These are phyloP conservation scores for Phytophthora kernoviae DNA, from an alignment of 352 stramenopile genomes.

Conservation along the genomic window DNA sequence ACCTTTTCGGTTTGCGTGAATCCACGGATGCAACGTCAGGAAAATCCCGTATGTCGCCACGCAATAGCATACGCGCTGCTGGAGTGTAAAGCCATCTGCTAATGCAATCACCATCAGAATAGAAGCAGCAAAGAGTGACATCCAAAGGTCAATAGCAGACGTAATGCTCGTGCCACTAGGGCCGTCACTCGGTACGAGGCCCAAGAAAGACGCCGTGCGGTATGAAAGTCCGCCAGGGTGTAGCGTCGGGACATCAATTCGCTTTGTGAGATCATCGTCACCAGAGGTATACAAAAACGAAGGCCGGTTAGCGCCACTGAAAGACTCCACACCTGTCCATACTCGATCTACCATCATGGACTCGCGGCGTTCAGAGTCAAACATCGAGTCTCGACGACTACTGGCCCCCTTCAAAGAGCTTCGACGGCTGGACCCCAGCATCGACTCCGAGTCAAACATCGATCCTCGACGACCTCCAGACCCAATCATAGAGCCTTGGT, in stretches of 20 bases:
- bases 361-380: neutral
- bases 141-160: constrained; percentile 54
- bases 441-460: constrained; percentile 13
- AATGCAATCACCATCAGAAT: constrained; percentile 53
- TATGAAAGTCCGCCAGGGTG: constrained; percentile 16
- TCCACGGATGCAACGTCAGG: constrained; percentile 58
- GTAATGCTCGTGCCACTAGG: constrained; percentile 28
- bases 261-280: constrained; percentile 12
- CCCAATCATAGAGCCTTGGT: constrained; percentile 14
- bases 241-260: neutral
- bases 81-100: constrained; percentile 45
- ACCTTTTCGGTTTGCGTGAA: constrained; percentile 28
- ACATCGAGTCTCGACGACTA: constrained; percentile 13
- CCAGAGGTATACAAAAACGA: constrained; percentile 36
- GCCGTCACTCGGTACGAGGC: constrained; percentile 22
- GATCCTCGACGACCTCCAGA: constrained; percentile 18
- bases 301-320: constrained; percentile 16
- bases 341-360: constrained; percentile 41
- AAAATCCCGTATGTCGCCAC: constrained; percentile 57
- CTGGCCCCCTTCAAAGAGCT: constrained; percentile 23
- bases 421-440: constrained; percentile 14
- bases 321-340: constrained; percentile 32
- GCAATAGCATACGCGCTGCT: constrained; percentile 49
- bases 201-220: constrained; percentile 27
- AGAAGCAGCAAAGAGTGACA: constrained; percentile 55